Base-by-base conservation (phyloP, 257 asterid species). In the Perilla frutescens region DNA sequence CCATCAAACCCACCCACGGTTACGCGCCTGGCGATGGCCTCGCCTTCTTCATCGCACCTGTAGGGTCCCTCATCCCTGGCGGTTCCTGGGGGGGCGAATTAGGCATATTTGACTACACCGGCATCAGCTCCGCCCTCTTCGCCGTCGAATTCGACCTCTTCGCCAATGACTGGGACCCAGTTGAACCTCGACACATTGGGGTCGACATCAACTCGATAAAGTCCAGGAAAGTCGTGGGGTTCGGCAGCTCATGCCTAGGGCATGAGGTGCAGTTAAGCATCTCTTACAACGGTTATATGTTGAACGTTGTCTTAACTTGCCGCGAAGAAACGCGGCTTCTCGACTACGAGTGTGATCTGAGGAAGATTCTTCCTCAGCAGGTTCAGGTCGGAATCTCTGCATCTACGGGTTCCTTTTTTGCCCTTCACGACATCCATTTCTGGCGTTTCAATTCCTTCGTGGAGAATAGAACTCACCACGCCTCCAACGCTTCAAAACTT, bases 321-420 rank as follows among this genome's bases (percentile, higher is more conserved):
- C 48, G 45, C 6, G 1, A 3, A 2, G 29, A 60, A 60, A 36
- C 5, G 13, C 31, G 48, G 6, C 31, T 60, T 60, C 66, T 60
- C 6, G 66, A 60, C 13, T 60, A 60, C 7, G 66, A 60, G 66
- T 60, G 14, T 37, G 7, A 60, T n/a, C 13, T 60, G 32, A 14
- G 6, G 66, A n/a, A 4, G 8, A 36, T 60, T 36, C 66, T 60
- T 13, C 48, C 66, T 6, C 31, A 3, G 8, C 4, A 13, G 6
- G 66, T 60, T 36, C 66, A 60, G 66, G 29, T 60, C 48, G 66
- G 66, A 39, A 60, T 60, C 48, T 4, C 66, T 1, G 45, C 66
- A 1, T 37, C 66, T 1, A 60, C 66, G 7, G 66, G 66, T 1
- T 5, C 37, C 45, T 6, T 13, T 0, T 45, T 37, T n/a, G 66